Evolutionary conservation across 1,139 yeast genomes (phyloP).

Genomic region (Torulaspora pretoriensis): DNA sequence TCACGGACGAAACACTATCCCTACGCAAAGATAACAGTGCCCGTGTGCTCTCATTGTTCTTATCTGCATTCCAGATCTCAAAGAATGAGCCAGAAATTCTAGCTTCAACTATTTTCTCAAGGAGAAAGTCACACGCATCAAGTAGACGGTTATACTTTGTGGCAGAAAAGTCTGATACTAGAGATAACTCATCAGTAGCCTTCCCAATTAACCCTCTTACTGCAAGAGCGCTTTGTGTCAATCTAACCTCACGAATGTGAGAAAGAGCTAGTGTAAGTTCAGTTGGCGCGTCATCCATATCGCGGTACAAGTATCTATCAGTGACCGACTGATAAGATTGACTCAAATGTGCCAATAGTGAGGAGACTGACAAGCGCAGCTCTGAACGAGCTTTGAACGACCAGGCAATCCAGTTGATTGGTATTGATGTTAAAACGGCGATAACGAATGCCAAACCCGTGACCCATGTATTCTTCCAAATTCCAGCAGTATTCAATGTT

Average conservation of each 20-base stretch:
- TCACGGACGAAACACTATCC: conserved; percentile 46
- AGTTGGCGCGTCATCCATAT: conserved; percentile 45
- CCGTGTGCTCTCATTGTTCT: conserved; percentile 37
- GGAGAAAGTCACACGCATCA: conserved; percentile 39
- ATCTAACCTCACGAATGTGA: conserved; percentile 46
- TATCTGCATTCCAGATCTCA: conserved; percentile 44
- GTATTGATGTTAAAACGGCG: conserved; percentile 39
- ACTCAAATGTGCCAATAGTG: conserved; percentile 41
- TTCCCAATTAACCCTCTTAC: conserved; percentile 39
- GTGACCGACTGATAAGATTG: conserved; percentile 47
- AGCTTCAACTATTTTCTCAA: conserved; percentile 46
- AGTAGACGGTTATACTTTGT: conserved; percentile 35
- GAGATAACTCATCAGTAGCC: conserved; percentile 41
- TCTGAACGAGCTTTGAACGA: conserved; percentile 46
- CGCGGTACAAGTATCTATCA: conserved; percentile 47
- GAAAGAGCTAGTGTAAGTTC: conserved; percentile 42
- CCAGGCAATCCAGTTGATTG: conserved; percentile 47
- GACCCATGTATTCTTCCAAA: conserved; percentile 42
- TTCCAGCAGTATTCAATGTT: conserved; percentile 20
- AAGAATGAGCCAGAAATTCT: conserved; percentile 46
- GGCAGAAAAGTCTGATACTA: conserved; percentile 33
- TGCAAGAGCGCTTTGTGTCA: conserved; percentile 43
- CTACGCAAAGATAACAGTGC: conserved; percentile 43
- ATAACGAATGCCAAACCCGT: conserved; percentile 41
- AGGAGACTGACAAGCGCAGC: conserved; percentile 40